These are phyloP conservation scores for Pilasporangium apinafurcum DNA, from an alignment of 352 stramenopile species.

Conservation along the genomic window DNA sequence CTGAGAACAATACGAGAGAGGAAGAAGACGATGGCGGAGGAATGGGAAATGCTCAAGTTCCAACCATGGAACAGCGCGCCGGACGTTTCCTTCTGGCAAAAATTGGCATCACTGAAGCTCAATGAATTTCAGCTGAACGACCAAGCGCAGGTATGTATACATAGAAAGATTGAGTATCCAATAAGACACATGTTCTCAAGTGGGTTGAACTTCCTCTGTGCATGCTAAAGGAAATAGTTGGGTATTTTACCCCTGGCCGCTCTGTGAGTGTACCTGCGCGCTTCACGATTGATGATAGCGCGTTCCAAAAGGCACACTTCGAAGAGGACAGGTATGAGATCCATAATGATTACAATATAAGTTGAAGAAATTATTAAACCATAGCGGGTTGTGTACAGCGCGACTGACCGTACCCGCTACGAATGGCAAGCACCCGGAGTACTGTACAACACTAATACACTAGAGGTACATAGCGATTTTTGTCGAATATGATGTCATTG, in stretches of 20 bases:
- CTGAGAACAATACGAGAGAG: background rate
- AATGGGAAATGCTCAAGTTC: constrained; percentile 60
- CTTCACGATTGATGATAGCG: constrained; percentile 69
- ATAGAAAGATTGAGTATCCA: background rate
- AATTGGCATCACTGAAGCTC: constrained; percentile 70
- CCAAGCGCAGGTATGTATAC: constrained; percentile 32
- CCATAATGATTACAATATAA: too few species aligned
- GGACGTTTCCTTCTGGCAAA: constrained; percentile 83
- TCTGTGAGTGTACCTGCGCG: constrained; percentile 55
- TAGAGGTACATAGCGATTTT: constrained; percentile 40
- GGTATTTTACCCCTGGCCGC: constrained; percentile 61
- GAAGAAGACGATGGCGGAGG: background rate
- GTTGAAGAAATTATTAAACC: constrained; percentile 1
- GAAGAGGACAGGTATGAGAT: background rate
- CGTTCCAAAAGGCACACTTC: constrained; percentile 25
- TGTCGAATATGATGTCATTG: too few species aligned
- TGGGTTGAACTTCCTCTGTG: background rate
- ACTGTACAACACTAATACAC: constrained; percentile 82
- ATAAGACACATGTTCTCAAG: constrained; percentile 1
- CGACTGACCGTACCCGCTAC: constrained; percentile 52
- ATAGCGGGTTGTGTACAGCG: constrained; percentile 6
- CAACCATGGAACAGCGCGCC: constrained; percentile 77
- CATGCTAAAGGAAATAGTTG: constrained; percentile 29
- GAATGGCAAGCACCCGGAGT: constrained; percentile 69
- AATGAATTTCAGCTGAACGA: constrained; percentile 79